phyloP scores from a whole-genome alignment of 1,284 basidiomycete species.

The Agroathelia rolfsii region DNA sequence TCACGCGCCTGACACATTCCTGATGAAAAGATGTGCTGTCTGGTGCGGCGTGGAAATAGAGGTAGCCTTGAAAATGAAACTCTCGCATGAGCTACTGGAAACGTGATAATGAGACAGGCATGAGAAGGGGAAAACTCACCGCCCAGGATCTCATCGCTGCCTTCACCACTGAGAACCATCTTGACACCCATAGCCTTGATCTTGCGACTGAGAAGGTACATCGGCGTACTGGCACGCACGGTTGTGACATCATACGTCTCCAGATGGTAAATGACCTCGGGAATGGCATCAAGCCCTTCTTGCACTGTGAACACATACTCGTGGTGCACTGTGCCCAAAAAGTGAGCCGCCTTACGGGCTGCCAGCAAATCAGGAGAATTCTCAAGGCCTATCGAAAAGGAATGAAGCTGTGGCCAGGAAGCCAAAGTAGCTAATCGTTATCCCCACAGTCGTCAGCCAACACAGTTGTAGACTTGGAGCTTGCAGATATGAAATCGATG shows the following conservation, averaged over 20 bases:
- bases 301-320: slow-evolving; percentile 99
- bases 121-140: slow-evolving; percentile 35
- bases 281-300: slow-evolving; percentile 95
- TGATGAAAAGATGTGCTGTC: slow-evolving; percentile 87
- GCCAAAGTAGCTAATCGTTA: slow-evolving; percentile 54
- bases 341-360: slow-evolving; percentile 89
- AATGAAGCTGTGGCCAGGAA: slow-evolving; percentile 95
- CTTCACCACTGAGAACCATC: slow-evolving; percentile 98
- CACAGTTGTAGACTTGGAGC: slow-evolving; percentile 13
- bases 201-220: slow-evolving; percentile 95
- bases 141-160: slow-evolving; percentile 96
- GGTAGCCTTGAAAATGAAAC: slow-evolving; percentile 70
- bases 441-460: not conserved
- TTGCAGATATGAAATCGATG: not conserved
- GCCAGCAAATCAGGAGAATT: slow-evolving; percentile 95
- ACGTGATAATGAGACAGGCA: slow-evolving; percentile 2
- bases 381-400: slow-evolving; percentile 94
- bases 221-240: slow-evolving; percentile 93
- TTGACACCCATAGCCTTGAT: slow-evolving; percentile 99
- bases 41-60: slow-evolving; percentile 99
- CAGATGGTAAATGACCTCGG: slow-evolving; percentile 97
- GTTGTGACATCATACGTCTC: slow-evolving; percentile 99
- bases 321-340: slow-evolving; percentile 92
- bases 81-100: too few species aligned
- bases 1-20: slow-evolving; percentile 91